Evolutionary conservation across 306 rosid species (phyloP), one percentile per base, ranked within the genome.

Genomic region (Citrullus colocynthis): DNA sequence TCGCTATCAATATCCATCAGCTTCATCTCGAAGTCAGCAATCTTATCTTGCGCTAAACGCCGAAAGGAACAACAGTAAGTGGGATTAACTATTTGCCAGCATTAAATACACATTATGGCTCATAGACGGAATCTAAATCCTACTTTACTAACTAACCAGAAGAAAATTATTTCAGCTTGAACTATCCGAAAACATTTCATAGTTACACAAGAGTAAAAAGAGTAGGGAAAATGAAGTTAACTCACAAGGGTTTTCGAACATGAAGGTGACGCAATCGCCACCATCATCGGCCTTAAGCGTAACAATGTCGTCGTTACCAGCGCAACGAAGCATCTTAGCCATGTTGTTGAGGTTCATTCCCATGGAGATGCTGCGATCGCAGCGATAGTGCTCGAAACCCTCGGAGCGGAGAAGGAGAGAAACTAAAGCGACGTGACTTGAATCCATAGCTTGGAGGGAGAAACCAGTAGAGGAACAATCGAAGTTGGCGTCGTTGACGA

Each of bases 1-100:
- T 87, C 91, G 20, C 91, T 88, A 56, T 84, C 96, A 20, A 87
- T 85, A 72, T 88, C 91, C 91, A 89, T 87, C 80, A 89, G 82
- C 83, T 85, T 91, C 96, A 90, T 91, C 88, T 91, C 91, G 76
- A 91, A 91, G 81, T 87, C 88, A 4, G 93, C 85, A 16, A 89
- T 91, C 84, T 89, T 90, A 15, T 90, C 91, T 76, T 89, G 93
- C 15, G 73, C 81, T 79, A 66, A 78, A 37, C 17, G n/a, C 3
- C 37, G 30, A 71, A 49, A 49, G 1, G 9, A 71, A 7, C 5
- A 73, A 51, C 4, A 16, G 30, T 0, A 51, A 51, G 34, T 20
- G 17, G 13, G 17, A 44, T n/a, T n/a, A 69, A n/a, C 17, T 17
- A 18, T 9, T 37, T 32, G 13, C 36, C 45, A 63, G 70, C 17